phyloP scores from a whole-genome alignment of 1,284 basidiomycete species.

The Malassezia dermatis region DNA sequence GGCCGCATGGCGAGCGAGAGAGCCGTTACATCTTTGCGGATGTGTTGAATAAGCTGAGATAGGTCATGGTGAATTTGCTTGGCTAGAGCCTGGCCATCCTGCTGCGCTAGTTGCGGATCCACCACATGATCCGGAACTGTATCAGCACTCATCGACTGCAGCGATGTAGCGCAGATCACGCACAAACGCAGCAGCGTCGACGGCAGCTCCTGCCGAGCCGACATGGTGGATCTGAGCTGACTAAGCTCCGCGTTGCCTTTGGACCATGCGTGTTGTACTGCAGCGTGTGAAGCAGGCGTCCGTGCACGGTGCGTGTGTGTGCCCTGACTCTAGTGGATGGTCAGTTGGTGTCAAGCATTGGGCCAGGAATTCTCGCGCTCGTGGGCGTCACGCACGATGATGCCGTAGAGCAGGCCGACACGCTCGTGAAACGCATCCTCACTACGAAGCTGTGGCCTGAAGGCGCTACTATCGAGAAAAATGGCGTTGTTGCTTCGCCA shows the following conservation, averaged over 20 bases:
- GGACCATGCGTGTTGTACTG: slow-evolving; percentile 36
- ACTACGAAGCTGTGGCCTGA: slow-evolving; percentile 41
- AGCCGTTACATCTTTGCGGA: slow-evolving; percentile 28
- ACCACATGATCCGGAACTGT: slow-evolving; percentile 7
- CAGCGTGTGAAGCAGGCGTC: slow-evolving; percentile 43
- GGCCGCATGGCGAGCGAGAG: slow-evolving; percentile 32
- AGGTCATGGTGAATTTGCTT: slow-evolving; percentile 26
- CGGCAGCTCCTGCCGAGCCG: slow-evolving; percentile 19
- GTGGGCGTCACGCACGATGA: slow-evolving; percentile 37
- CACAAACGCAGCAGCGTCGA: slow-evolving; percentile 33
- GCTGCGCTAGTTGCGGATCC: slow-evolving; percentile 11
- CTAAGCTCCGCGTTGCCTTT: neutral
- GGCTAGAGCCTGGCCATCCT: slow-evolving; percentile 19
- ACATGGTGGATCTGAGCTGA: slow-evolving; percentile 1
- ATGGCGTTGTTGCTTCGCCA: slow-evolving; percentile 4
- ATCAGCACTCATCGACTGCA: slow-evolving; percentile 25
- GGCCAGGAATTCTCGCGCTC: slow-evolving; percentile 40
- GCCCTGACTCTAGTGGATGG: slow-evolving; percentile 27
- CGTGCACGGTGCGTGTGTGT: slow-evolving; percentile 30
- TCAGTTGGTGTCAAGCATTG: slow-evolving; percentile 35
- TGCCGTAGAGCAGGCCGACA: slow-evolving; percentile 29
- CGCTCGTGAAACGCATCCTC: slow-evolving; percentile 31
- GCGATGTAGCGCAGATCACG: slow-evolving; percentile 36
- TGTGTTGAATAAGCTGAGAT: slow-evolving; percentile 20
- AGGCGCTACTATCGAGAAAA: neutral